Percentiles rank a stretch among this genome's conserved stretches.
These are phyloP conservation scores for Chalaropsis ovoidea DNA, from an alignment of 2,329 filamentous ascomycete species.

Conservation along the genomic window DNA sequence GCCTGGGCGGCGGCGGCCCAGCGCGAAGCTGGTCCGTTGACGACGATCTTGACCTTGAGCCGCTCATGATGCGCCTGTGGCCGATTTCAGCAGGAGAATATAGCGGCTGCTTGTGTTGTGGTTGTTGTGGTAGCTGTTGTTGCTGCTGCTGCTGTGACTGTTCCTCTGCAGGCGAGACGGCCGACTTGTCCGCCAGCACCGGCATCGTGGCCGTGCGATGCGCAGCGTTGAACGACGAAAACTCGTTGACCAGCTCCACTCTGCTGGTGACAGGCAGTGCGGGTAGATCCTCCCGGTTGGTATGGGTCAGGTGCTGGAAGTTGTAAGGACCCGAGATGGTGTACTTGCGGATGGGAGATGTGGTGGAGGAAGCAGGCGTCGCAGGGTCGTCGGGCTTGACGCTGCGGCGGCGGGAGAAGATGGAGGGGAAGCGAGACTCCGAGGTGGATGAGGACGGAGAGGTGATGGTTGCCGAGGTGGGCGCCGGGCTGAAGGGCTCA, in stretches of 20 bases:
- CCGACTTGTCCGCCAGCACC: slow-evolving; percentile 23
- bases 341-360: slow-evolving; percentile 29
- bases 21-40: slow-evolving; percentile 39
- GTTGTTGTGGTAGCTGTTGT: background rate
- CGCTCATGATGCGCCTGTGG: slow-evolving; percentile 35
- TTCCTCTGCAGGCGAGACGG: slow-evolving; percentile 12
- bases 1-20: slow-evolving; percentile 40
- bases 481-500: background rate
- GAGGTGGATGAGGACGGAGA: slow-evolving; percentile 7
- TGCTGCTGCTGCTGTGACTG: background rate
- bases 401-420: slow-evolving; percentile 41
- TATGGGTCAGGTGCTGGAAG: slow-evolving; percentile 56
- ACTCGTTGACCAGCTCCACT: slow-evolving; percentile 38
- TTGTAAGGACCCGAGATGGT: slow-evolving; percentile 56
- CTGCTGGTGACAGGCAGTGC: slow-evolving; percentile 36
- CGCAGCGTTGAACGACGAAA: slow-evolving; percentile 27
- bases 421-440: slow-evolving; percentile 34
- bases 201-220: slow-evolving; percentile 22
- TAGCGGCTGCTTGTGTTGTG: slow-evolving; percentile 12
- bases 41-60: slow-evolving; percentile 32
- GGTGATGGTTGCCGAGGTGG: background rate
- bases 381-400: slow-evolving; percentile 20
- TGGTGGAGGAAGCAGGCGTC: slow-evolving; percentile 25
- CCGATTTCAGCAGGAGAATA: slow-evolving; percentile 27
- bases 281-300: slow-evolving; percentile 41